A percentile compares a stretch with the other conserved stretches of the same genome.
Conservation (phyloP, 805 yeast genomes). For the Spathaspora arborariae region DNA sequence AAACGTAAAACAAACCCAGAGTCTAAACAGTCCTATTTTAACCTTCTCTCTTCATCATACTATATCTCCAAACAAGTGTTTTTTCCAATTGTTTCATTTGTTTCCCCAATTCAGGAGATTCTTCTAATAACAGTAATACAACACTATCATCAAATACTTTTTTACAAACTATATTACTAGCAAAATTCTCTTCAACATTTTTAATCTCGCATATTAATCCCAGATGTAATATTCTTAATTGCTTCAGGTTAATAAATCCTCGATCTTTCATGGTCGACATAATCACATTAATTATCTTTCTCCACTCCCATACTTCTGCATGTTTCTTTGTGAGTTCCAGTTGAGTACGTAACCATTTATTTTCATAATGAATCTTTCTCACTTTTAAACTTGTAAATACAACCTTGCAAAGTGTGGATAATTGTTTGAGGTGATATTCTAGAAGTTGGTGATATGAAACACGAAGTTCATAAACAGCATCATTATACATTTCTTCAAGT, state of each 20-base stretch:
- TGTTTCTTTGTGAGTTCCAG: not conserved
- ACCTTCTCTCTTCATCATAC: not conserved
- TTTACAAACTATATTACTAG: not conserved
- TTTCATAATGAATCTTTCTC: not conserved
- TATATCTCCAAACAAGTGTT: not conserved
- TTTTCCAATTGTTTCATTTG: not conserved
- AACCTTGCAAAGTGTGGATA: not conserved
- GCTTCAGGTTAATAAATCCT: constrained; percentile 1
- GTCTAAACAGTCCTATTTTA: not conserved
- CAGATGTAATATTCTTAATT: constrained; percentile 4
- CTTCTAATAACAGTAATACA: not conserved
- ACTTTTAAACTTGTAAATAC: not conserved
- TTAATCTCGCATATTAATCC: constrained; percentile 4
- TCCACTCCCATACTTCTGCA: constrained; percentile 5
- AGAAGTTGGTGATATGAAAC: constrained; percentile 2
- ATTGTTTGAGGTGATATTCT: not conserved
- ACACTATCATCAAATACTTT: not conserved
- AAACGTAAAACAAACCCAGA: constrained; percentile 3
- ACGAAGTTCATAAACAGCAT: constrained; percentile 1
- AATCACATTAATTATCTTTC: constrained; percentile 6
- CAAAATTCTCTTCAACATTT: constrained; percentile 4
- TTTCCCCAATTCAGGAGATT: not conserved
- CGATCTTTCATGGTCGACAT: constrained; percentile 5
- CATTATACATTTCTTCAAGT: constrained; percentile 2
- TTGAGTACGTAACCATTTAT: not conserved